Base-by-base conservation (phyloP, 305 asterid species). In the Withania somnifera region DNA sequence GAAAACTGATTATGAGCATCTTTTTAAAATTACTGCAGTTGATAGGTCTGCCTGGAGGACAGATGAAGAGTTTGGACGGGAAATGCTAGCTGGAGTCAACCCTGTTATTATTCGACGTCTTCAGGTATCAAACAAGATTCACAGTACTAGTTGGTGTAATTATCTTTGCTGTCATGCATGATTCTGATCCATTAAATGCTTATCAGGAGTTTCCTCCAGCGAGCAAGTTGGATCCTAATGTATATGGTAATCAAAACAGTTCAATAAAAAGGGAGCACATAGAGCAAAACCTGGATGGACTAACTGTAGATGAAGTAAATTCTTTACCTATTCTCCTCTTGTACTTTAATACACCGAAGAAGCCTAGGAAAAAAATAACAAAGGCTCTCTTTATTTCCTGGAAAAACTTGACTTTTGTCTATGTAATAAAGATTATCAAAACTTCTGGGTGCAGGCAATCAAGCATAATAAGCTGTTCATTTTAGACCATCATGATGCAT, bases 401-500 rank as follows among this genome's bases (percentile, higher is more conserved):
- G 7, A 80, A 58, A 2, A 58, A 60, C 9, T 79, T 15, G 40
- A 60, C 14, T 60, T 24, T 71, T 42, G 57, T 71, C 57, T 3
- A 71, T 24, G 30, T 69, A 24, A 32, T 58, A n/a, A 22, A 36
- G 81, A 28, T 14, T 36, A 68, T 78, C 10, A 36, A 2, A 57
- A 56, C 56, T 50, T 47, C 36, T 64, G 42, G 6, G 13, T 20
- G 50, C 92, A 94, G 98, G 97, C 95, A 56, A 69, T 93, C n/a
- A 52, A 81, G 82, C 73, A 69, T 2, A 85, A 88, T 34, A 82
- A 81, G 81, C 87, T 94, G 19, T 94, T 86, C 87, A 90, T 94
- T 79, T 76, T 94, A 85, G 92, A 93, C 73, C 93, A 94, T 82
- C 98, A 94, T 71, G 98, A 94, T 85, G 68, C 92, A 11, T 81